These are phyloP conservation scores for Rhodotorula paludigena DNA, from an alignment of 768 basidiomycete species.

Conservation along the genomic window DNA sequence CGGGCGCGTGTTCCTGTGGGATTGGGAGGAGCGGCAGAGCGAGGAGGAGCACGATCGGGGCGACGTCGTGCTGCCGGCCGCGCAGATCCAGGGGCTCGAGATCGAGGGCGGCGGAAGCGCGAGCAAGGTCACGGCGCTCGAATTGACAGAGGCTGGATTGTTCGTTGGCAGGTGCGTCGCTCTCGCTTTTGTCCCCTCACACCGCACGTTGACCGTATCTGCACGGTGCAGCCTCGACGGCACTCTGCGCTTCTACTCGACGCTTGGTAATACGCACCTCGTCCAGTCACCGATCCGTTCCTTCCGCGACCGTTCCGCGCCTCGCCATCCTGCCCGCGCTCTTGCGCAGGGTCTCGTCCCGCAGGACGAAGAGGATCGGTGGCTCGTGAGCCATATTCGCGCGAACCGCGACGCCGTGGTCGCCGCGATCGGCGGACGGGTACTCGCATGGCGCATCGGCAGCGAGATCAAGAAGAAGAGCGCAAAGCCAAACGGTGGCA, in stretches of 20 bases:
- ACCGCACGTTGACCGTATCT: not conserved
- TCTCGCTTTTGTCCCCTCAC: too few species aligned
- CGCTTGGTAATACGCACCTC: conserved; percentile 4
- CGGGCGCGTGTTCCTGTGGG: conserved; percentile 29
- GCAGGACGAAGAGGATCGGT: conserved; percentile 30
- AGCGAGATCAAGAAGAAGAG: conserved; percentile 19
- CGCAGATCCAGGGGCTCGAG: conserved; percentile 11
- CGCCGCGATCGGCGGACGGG: conserved; percentile 24
- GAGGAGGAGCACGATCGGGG: conserved; percentile 2
- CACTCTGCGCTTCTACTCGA: conserved; percentile 28
- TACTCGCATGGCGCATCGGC: conserved; percentile 28
- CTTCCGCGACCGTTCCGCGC: conserved; percentile 27
- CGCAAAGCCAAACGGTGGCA: not conserved
- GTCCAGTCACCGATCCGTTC: conserved; percentile 8
- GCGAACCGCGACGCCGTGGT: conserved; percentile 32
- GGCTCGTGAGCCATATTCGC: conserved; percentile 22
- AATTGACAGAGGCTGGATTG: conserved; percentile 9
- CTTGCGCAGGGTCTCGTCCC: conserved; percentile 25
- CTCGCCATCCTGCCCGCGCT: conserved; percentile 16
- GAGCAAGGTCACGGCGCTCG: conserved; percentile 31
- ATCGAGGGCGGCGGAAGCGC: conserved; percentile 14
- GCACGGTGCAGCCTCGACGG: conserved; percentile 24
- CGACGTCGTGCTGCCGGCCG: conserved; percentile 10
- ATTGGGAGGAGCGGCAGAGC: conserved; percentile 18
- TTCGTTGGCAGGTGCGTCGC: conserved; percentile 30